phyloP scores from a whole-genome alignment of 371 early-diverging fungal species.

The Mucor sp. region DNA sequence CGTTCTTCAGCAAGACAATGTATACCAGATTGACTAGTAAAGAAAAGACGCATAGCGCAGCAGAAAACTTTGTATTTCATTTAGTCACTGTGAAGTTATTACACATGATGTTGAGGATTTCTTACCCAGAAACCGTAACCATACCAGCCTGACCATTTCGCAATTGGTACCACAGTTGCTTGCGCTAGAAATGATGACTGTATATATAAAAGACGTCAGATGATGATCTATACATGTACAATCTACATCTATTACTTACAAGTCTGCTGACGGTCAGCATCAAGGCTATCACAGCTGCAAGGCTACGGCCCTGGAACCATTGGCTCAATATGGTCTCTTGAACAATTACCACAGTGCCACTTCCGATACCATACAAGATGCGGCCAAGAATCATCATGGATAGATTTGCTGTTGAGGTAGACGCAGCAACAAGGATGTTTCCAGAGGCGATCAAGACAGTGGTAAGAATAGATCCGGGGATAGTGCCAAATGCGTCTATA shows the following conservation, averaged over 20 bases:
- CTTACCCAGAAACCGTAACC: conserved; percentile 74
- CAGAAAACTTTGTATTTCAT: conserved; percentile 44
- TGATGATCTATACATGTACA: neutral
- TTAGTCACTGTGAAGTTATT: neutral
- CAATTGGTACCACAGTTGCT: conserved; percentile 69
- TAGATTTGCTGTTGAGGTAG: conserved; percentile 55
- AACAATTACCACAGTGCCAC: conserved; percentile 69
- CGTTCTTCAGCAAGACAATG: conserved; percentile 45
- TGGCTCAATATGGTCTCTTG: conserved; percentile 75
- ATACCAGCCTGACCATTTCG: conserved; percentile 64
- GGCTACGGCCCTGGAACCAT: conserved; percentile 71
- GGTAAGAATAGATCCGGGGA: conserved; percentile 65
- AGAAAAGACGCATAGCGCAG: conserved; percentile 62
- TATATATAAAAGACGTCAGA: neutral
- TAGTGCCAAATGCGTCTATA: conserved; percentile 72
- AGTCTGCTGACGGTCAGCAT: conserved; percentile 70
- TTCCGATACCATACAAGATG: conserved; percentile 71
- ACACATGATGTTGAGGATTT: neutral
- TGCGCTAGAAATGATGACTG: conserved; percentile 66
- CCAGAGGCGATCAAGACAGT: conserved; percentile 64
- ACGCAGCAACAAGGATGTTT: conserved; percentile 62
- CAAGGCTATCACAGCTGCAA: conserved; percentile 65
- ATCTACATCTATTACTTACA: conserved; percentile 24
- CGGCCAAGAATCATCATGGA: conserved; percentile 69
- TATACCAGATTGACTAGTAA: conserved; percentile 65